Evolutionary conservation across 306 rosid species (phyloP).

Genomic region (Castanopsis chinensis): DNA sequence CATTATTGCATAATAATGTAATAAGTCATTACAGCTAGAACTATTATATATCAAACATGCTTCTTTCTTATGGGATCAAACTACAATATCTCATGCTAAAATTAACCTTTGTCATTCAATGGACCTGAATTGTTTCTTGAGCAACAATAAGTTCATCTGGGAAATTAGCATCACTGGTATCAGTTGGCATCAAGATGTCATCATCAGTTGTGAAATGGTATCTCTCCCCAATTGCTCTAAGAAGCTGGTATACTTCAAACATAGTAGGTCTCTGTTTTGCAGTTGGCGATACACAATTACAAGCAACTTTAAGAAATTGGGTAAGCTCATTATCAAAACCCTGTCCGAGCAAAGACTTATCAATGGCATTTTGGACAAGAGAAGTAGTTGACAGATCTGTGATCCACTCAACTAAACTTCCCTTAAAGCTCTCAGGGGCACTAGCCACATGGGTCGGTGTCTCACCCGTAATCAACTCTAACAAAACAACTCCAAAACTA

Average conservation of each 20-base stretch:
- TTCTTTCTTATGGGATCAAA: background rate
- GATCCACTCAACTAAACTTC: slow-evolving; percentile 86
- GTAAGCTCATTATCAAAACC: slow-evolving; percentile 70
- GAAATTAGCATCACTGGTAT: slow-evolving; percentile 27
- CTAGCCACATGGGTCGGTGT: slow-evolving; percentile 60
- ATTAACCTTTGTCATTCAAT: background rate
- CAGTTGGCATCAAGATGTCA: slow-evolving; percentile 51
- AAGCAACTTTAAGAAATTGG: slow-evolving; percentile 88
- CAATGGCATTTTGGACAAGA: slow-evolving; percentile 56
- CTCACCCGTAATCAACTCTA: slow-evolving; percentile 89
- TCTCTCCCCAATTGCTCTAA: slow-evolving; percentile 70
- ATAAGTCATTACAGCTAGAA: background rate
- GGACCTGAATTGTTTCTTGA: slow-evolving; percentile 21
- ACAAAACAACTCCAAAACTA: slow-evolving; percentile 88
- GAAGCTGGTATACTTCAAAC: slow-evolving; percentile 93
- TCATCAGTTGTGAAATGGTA: slow-evolving; percentile 76
- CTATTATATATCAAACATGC: background rate
- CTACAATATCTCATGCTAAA: background rate
- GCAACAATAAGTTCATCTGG: slow-evolving; percentile 82
- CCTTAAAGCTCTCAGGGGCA: slow-evolving; percentile 81
- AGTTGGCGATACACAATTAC: slow-evolving; percentile 55
- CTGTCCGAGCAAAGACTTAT: slow-evolving; percentile 53
- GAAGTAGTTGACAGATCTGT: slow-evolving; percentile 44
- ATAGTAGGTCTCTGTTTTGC: slow-evolving; percentile 90
- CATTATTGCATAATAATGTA: background rate